These are phyloP conservation scores for Globisporangium carolinianum DNA, from an alignment of 352 stramenopile genomes.

Conservation along the genomic window DNA sequence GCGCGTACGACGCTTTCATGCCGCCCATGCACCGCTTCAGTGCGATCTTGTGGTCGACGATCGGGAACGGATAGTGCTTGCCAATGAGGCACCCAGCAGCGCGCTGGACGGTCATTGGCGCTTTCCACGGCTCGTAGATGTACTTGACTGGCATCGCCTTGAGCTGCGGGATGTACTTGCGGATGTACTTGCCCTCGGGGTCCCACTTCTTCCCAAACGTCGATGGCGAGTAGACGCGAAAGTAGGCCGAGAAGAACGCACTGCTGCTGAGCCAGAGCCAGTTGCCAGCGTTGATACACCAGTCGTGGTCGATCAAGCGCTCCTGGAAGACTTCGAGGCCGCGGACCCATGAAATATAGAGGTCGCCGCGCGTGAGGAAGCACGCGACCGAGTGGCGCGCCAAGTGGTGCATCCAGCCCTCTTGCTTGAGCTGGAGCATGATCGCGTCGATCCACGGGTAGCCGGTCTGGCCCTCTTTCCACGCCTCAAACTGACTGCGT, in stretches of 20 bases:
- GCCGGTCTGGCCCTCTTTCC: conserved; percentile 93
- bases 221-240: conserved; percentile 93
- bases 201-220: conserved; percentile 97
- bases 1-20: conserved; percentile 82
- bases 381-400: conserved; percentile 95
- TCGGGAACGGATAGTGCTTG: conserved; percentile 92
- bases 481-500: conserved; percentile 83
- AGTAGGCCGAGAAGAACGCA: conserved; percentile 97
- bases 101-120: conserved; percentile 46
- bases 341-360: conserved; percentile 94
- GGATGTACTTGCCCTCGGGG: conserved; percentile 86
- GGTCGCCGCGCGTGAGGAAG: conserved; percentile 97
- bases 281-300: conserved; percentile 96
- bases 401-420: conserved; percentile 88
- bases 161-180: conserved; percentile 90
- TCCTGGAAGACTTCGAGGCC: conserved; percentile 90
- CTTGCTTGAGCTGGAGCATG: conserved; percentile 91
- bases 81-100: conserved; percentile 84
- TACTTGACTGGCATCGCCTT: conserved; percentile 82
- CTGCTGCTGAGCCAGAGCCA: conserved; percentile 95
- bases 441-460: conserved; percentile 98
- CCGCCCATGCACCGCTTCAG: conserved; percentile 59
- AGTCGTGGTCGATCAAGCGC: conserved; percentile 95
- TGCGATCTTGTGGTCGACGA: conserved; percentile 85
- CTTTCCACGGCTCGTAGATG: conserved; percentile 63